Conservation (phyloP, 805 yeast species). For the Yarrowia osloensis region DNA sequence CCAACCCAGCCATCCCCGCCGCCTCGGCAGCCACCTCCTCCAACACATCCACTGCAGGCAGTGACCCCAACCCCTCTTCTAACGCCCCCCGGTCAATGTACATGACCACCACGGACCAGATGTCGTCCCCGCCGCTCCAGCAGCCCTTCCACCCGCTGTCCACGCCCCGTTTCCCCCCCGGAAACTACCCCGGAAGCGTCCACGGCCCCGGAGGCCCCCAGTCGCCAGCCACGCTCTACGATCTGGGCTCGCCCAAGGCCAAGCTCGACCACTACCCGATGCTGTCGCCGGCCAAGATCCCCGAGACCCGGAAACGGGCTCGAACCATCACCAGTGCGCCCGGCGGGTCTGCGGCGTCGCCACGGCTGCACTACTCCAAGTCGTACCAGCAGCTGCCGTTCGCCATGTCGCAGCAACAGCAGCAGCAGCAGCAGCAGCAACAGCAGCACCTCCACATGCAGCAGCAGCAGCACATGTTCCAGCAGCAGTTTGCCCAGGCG, state of each 20-base stretch:
- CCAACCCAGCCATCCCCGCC: not conserved
- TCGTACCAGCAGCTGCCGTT: conserved; percentile 13
- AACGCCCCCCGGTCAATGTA: conserved; percentile 19
- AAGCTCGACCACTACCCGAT: conserved; percentile 13
- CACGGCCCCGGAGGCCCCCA: conserved; percentile 11
- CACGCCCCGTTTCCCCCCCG: not conserved
- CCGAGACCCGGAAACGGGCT: conserved; percentile 19
- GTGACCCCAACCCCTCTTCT: conserved; percentile 7
- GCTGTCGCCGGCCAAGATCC: conserved; percentile 15
- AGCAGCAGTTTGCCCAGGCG: conserved; percentile 24
- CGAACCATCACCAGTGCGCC: conserved; percentile 15
- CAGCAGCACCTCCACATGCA: not conserved
- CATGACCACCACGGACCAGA: conserved; percentile 14
- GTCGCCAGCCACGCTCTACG: not conserved
- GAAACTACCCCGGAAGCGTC: conserved; percentile 2
- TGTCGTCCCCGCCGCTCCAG: conserved; percentile 2
- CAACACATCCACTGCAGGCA: conserved; percentile 8
- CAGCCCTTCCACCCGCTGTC: conserved; percentile 21
- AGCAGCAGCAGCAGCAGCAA: not conserved
- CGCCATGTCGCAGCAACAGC: conserved; percentile 3
- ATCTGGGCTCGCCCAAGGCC: conserved; percentile 14
- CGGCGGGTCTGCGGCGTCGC: not conserved
- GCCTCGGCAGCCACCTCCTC: not conserved
- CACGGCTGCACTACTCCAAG: conserved; percentile 22
- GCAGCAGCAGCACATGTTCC: conserved; percentile 4